Percentiles rank a stretch among this genome's conserved stretches.
Evolutionary conservation across 257 asterid species (phyloP).

Genomic region (Solanum chaucha): DNA sequence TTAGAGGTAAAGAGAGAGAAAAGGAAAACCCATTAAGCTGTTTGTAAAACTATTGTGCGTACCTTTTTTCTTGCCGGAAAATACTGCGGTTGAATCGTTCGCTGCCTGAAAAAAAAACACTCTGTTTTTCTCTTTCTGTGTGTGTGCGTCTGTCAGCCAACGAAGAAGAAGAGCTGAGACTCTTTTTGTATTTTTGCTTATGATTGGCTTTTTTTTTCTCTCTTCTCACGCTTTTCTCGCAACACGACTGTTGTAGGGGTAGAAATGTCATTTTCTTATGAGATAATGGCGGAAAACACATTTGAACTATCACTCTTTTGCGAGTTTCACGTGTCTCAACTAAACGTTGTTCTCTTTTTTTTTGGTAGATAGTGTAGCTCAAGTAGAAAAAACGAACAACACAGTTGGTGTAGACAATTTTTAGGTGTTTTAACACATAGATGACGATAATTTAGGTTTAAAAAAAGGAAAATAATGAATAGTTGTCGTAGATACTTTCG

Average conservation of each 20-base stretch:
- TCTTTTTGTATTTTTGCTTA: neutral
- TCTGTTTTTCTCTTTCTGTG: neutral
- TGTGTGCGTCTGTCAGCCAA: neutral
- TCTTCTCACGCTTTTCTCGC: neutral
- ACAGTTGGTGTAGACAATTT: too few species aligned
- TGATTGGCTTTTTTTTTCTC: neutral
- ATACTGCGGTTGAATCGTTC: constrained; percentile 12
- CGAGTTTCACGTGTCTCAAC: neutral
- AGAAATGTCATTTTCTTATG: neutral
- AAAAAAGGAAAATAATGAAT: too few species aligned
- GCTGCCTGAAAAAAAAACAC: neutral
- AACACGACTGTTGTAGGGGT: neutral
- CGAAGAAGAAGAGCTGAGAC: neutral
- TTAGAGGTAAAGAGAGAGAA: neutral
- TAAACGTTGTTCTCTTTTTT: too few species aligned
- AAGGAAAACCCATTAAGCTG: neutral
- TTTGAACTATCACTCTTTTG: neutral
- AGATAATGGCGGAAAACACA: neutral
- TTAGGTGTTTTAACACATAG: too few species aligned
- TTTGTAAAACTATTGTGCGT: neutral
- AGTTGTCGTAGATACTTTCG: neutral
- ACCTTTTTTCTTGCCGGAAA: constrained; percentile 5
- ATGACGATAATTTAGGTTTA: too few species aligned
- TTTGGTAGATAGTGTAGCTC: neutral
- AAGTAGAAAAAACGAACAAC: neutral